Evolutionary conservation across 1,284 basidiomycete genomes (phyloP), one percentile per base, ranked within the genome.

Genomic region (Irpex rosettiformis): DNA sequence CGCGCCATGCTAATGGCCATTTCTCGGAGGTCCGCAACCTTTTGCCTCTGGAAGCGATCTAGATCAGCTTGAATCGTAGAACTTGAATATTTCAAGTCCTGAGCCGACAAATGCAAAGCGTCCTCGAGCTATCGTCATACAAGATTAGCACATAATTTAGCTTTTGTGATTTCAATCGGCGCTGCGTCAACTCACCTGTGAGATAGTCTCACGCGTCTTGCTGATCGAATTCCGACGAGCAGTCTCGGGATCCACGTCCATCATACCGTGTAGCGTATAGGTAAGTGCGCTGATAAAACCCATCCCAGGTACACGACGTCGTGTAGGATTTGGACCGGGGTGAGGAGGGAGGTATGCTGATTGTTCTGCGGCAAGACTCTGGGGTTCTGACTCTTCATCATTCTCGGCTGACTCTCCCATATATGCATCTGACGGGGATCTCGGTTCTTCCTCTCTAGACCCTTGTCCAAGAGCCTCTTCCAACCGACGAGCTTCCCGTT

Each of bases 41-140:
- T 99, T 76, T 98, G 95, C 21, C 97, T 83, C 72, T 99, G 97
- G 76, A 99, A 99, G 43, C 97, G 84, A 75, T 99, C 97, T 63
- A 99, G 79, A 75, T 99, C 97, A 4, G 94, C 93, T 72, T 99
- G 97, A 57, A 99, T 96, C 16, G 96, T 97, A 42, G 89, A 91
- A 65, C 91, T 96, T 0, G 94, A 93, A 73, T 97, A 98, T 69
- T 96, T 96, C 54, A 99, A 79, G 73, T 99, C 95, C 69, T 94
- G 91, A 1, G 91, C 91, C 1, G 92, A 84, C 21, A 94, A 79
- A 71, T 96, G 93, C 60, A 96, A 78, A 1, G 93, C 94, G 67
- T 95, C 94, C 72, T 98, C 95, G 45, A 98, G 81, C 94, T 97
- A 68, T 51, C 47, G 56, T 28, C 25, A 51, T 56, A 48, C 58